Evolutionary conservation across 2,329 filamentous ascomycete species (phyloP), one percentile per base, ranked within the genome.

Genomic region (Chaetomium sp.): DNA sequence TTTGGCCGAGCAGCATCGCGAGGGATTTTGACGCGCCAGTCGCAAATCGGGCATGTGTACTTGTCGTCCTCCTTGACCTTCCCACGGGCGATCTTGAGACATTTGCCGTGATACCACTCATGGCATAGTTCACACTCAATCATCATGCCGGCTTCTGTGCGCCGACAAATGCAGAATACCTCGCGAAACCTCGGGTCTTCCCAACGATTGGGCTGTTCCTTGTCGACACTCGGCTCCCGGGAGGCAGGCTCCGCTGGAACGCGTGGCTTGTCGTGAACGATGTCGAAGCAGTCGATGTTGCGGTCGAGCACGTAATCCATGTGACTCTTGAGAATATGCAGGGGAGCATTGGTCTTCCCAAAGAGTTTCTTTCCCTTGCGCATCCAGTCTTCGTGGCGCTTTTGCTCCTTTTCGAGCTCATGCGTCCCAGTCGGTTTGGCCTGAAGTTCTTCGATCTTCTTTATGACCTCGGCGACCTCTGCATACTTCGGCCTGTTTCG

Each of bases 21-120:
- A 29, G 95, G 95, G 60, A 99, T 98, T 79, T 94, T 96, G 74
- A 97, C 91, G 21, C 95, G 90, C 87, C 93, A 97, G 76, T 99
- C 95, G 75, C 95, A 99, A 67, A 99, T 96, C 0, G 95, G 95
- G 73, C 95, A 99, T 1, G 94, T 98, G 75, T 97, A 99, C 76
- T 96, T 97, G 74, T 98, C 95, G 68, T 97, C 94, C 74, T 98
- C 95, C 78, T 98, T 98, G 72, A 99, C 92, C 75, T 98, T 99
- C 60, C 95, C 95, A 57, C 95, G 87, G 2, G 95, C 95, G 73
- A 99, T 97, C 80, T 99, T 99, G 45, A 99, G 83, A 73, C 95
- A 99, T 77, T 97, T 98, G 66, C 95, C 94, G 73, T 99, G 95
- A 74, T 99, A 99, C 95, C 95, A 99, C 80, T 99, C 95, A 73